A percentile compares a stretch with the other conserved stretches of the same genome.
Evolutionary conservation across 805 yeast species (phyloP).

Genomic region (Saccharomycopsis guyanensis): DNA sequence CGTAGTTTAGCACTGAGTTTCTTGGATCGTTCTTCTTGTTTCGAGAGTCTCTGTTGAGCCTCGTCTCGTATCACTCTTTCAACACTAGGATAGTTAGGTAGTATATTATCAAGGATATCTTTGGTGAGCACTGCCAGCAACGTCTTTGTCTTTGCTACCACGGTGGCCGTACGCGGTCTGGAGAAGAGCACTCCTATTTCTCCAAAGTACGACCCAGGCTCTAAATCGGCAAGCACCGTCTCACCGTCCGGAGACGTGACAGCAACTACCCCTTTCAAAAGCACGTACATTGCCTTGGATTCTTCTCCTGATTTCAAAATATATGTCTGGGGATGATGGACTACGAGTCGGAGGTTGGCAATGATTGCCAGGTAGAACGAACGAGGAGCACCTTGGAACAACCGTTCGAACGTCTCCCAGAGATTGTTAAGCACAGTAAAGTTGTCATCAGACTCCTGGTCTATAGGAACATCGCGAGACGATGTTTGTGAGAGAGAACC

Average conservation of each 20-base stretch:
- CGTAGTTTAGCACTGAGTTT: constrained; percentile 6
- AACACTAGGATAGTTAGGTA: constrained; percentile 55
- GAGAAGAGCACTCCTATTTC: constrained; percentile 72
- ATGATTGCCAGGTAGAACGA: constrained; percentile 55
- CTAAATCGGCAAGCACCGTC: constrained; percentile 59
- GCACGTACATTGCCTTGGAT: constrained; percentile 74
- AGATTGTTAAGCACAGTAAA: constrained; percentile 3
- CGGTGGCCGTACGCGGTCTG: constrained; percentile 74
- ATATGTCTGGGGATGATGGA: constrained; percentile 59
- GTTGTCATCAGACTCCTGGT: not conserved
- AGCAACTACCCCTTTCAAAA: constrained; percentile 65
- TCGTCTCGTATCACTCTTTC: constrained; percentile 69
- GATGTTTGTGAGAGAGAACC: too few relatives aligned
- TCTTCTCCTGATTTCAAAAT: constrained; percentile 67
- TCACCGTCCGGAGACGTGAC: constrained; percentile 76
- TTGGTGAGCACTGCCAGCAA: constrained; percentile 62
- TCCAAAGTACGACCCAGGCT: constrained; percentile 67
- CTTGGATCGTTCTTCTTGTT: constrained; percentile 44
- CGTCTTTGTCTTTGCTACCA: constrained; percentile 60
- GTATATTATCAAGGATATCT: constrained; percentile 49
- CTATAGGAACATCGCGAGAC: not conserved
- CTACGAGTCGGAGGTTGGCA: constrained; percentile 48
- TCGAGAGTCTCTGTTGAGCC: constrained; percentile 68
- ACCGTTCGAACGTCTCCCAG: constrained; percentile 39
- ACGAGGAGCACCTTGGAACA: constrained; percentile 60